These are phyloP conservation scores for Chaetomiaceae sp. DNA, from an alignment of 2,329 filamentous ascomycete genomes.

Conservation along the genomic window DNA sequence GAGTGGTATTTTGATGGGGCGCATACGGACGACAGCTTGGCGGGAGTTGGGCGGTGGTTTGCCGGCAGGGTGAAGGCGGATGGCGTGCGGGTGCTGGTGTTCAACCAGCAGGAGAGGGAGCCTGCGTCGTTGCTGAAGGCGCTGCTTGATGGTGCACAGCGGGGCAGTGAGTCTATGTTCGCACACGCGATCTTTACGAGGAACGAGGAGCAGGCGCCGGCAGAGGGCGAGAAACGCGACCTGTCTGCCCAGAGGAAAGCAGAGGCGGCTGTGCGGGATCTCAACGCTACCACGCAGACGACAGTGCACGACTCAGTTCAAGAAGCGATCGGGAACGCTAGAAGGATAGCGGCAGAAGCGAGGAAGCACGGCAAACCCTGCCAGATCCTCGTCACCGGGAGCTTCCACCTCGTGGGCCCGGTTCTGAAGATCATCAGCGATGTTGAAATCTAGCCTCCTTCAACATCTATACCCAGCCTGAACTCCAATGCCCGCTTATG, in stretches of 20 bases:
- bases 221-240: slow-evolving; percentile 46
- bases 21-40: slow-evolving; percentile 79
- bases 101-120: slow-evolving; percentile 89
- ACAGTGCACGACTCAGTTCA: slow-evolving; percentile 9
- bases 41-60: slow-evolving; percentile 73
- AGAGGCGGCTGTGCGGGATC: slow-evolving; percentile 14
- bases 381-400: slow-evolving; percentile 46
- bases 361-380: slow-evolving; percentile 27
- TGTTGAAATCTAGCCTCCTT: slow-evolving; percentile 16
- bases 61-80: slow-evolving; percentile 34
- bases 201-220: slow-evolving; percentile 46
- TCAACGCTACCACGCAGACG: slow-evolving; percentile 15
- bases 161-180: slow-evolving; percentile 44
- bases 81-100: slow-evolving; percentile 57
- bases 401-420: slow-evolving; percentile 55
- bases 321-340: slow-evolving; percentile 6
- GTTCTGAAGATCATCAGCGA: slow-evolving; percentile 18
- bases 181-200: slow-evolving; percentile 73
- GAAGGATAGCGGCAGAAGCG: slow-evolving; percentile 11
- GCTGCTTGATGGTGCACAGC: slow-evolving; percentile 52
- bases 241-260: slow-evolving; percentile 53
- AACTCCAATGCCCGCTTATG: neutral
- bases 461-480: neutral
- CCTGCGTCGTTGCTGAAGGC: slow-evolving; percentile 57
- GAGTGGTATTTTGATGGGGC: slow-evolving; percentile 83